phyloP scores from a whole-genome alignment of 1,284 basidiomycete genomes.

The Mycena sp. region DNA sequence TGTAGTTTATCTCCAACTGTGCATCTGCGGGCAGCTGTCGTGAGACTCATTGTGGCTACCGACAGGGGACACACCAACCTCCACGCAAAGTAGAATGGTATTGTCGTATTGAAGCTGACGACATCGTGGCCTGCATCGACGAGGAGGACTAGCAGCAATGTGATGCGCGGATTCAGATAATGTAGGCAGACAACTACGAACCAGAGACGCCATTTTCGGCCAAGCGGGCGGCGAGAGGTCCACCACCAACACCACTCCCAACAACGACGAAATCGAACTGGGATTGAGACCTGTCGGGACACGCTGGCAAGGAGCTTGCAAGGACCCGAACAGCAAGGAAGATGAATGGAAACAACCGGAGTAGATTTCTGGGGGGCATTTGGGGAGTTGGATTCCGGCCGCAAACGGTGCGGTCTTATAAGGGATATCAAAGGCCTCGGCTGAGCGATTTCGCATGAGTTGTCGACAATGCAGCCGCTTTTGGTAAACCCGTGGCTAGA shows the following conservation, averaged over 20 bases:
- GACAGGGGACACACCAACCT: conserved; percentile 14
- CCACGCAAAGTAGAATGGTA: conserved; percentile 34
- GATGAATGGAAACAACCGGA: too few species aligned
- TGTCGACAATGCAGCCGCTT: too few species aligned
- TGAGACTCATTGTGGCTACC: not conserved
- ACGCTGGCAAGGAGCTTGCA: conserved; percentile 3
- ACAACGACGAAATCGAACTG: conserved; percentile 39
- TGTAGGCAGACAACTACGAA: not conserved
- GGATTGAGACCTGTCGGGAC: conserved; percentile 19
- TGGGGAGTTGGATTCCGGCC: too few species aligned
- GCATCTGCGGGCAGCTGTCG: conserved; percentile 30
- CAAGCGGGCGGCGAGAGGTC: conserved; percentile 36
- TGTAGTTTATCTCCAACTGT: conserved; percentile 33
- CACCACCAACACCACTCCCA: conserved; percentile 37
- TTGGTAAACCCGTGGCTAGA: too few species aligned
- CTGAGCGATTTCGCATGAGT: too few species aligned
- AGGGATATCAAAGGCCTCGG: too few species aligned
- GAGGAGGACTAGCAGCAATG: conserved; percentile 20
- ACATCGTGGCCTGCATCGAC: conserved; percentile 35
- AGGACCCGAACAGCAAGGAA: not conserved
- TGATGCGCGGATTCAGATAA: not conserved
- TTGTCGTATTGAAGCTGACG: conserved; percentile 34
- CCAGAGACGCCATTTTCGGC: conserved; percentile 36
- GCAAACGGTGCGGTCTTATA: too few species aligned
- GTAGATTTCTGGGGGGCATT: too few species aligned